Conservation (phyloP, 2,329 filamentous ascomycete genomes). For the Gaeumannomyces tritici region DNA sequence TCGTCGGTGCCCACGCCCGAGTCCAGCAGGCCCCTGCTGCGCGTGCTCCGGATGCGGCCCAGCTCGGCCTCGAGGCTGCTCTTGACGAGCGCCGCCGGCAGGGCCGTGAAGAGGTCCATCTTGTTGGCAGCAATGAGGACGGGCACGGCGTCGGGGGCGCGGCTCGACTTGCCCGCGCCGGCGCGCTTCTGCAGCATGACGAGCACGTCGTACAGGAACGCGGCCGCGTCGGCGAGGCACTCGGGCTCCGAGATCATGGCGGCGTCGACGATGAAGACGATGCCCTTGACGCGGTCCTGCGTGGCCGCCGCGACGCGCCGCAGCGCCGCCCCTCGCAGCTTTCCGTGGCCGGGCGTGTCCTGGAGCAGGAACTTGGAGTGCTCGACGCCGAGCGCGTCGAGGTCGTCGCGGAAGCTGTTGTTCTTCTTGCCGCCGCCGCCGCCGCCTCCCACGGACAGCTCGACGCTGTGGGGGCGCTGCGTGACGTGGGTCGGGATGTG, state of each 20-base stretch:
- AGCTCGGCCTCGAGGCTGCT: conserved; percentile 72
- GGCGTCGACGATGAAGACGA: conserved; percentile 87
- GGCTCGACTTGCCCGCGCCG: conserved; percentile 26
- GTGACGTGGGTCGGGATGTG: conserved; percentile 43
- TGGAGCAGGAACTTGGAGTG: conserved; percentile 66
- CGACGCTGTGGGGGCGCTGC: conserved; percentile 38
- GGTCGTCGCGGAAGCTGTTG: conserved; percentile 40
- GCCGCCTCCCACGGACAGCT: conserved; percentile 40
- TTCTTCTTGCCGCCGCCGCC: conserved; percentile 11
- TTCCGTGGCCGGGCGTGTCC: conserved; percentile 93
- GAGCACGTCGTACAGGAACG: conserved; percentile 85
- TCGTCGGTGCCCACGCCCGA: conserved; percentile 64
- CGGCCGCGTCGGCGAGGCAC: conserved; percentile 61
- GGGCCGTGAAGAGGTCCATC: conserved; percentile 85
- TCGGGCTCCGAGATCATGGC: conserved; percentile 52
- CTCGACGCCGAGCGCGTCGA: conserved; percentile 41
- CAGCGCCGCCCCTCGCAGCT: conserved; percentile 67
- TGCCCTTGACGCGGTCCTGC: conserved; percentile 47
- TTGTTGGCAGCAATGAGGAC: conserved; percentile 91
- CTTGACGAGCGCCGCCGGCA: conserved; percentile 70
- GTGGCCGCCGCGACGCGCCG: conserved; percentile 28
- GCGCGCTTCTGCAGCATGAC: conserved; percentile 65
- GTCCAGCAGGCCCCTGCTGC: conserved; percentile 73
- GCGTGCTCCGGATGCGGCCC: conserved; percentile 63
- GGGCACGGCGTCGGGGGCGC: conserved; percentile 51